Conservation (phyloP, 2,329 filamentous ascomycete species). For the Aspergillus ochraceus region DNA sequence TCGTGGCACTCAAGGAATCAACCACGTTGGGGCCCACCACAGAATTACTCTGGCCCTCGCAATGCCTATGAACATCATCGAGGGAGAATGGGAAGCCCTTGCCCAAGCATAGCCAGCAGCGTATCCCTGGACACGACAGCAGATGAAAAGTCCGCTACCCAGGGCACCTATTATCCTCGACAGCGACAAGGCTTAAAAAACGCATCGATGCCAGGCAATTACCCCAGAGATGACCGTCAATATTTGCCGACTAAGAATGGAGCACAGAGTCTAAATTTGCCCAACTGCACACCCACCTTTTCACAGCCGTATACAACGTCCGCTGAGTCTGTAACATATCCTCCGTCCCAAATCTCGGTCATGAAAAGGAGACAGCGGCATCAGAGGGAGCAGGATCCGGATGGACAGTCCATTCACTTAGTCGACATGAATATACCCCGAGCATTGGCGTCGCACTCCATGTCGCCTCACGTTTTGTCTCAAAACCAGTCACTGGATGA, state of each 20-base stretch:
- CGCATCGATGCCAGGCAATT: not conserved
- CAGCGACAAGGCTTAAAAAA: not conserved
- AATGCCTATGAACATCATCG: slow-evolving; percentile 6
- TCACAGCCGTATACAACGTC: slow-evolving; percentile 11
- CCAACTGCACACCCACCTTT: slow-evolving; percentile 10
- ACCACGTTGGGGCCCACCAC: slow-evolving; percentile 8
- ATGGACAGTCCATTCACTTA: slow-evolving; percentile 26
- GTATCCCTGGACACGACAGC: slow-evolving; percentile 3
- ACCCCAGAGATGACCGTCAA: slow-evolving; percentile 3
- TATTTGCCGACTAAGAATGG: not conserved
- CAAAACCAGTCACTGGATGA: slow-evolving; percentile 24
- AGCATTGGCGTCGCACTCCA: slow-evolving; percentile 24
- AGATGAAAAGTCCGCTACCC: slow-evolving; percentile 1
- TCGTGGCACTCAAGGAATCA: slow-evolving; percentile 10
- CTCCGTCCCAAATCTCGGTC: slow-evolving; percentile 19
- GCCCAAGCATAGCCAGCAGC: slow-evolving; percentile 1
- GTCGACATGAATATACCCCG: slow-evolving; percentile 31
- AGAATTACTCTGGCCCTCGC: slow-evolving; percentile 4
- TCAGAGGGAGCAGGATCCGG: slow-evolving; percentile 13
- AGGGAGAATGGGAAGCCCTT: slow-evolving; percentile 9
- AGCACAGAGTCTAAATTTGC: not conserved
- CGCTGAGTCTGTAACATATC: slow-evolving; percentile 16
- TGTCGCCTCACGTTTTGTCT: slow-evolving; percentile 22
- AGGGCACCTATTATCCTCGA: slow-evolving; percentile 7
- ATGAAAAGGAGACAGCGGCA: slow-evolving; percentile 24